Base-by-base conservation (phyloP, 2,329 filamentous ascomycete species). In the Atkinsonella hypoxylon region DNA sequence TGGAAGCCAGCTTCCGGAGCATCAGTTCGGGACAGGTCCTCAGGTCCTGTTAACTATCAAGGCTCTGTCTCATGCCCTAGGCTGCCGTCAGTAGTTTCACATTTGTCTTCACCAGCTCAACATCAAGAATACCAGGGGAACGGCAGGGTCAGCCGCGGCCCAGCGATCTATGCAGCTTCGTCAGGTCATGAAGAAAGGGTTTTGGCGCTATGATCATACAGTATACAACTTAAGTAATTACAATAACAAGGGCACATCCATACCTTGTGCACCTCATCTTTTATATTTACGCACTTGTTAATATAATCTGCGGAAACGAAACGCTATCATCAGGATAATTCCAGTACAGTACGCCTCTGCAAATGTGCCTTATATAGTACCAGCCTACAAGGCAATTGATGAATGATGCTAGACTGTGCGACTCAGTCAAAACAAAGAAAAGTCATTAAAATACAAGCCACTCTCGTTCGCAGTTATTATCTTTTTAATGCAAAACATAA, bases 141-240 rank as follows among this genome's bases (percentile, higher is more conserved):
- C 26, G 26, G 26, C 7, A 26, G 4, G 26, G 26, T 26, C 26
- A 26, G 8, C 6, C 26, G 26, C 26, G 26, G 4, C 26, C 26
- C 26, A 26, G 17, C 34, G 13, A 36, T 12, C 11, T 12, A 36
- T 6, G 34, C 9, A 15, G 5, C 26, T 26, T 26, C 5, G 4
- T 8, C 26, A 26, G 26, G 26, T 15, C 34, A 22, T 11, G 38
- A 15, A 15, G 41, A 38, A 12, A 32, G 3, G 32, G 18, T 6
- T 5, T 38, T 2, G 11, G 8, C 26, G 41, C 26, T 10, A 48
- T 10, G 22, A 32, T 4, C 13, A 40, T 8, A 45, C 32, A 22
- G 11, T 39, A 34, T 12, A 45, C 17, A 26, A 48, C 22, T 34
- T 51, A 48, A 51, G 45, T 34, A 51, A 31, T 30, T 34, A 26